Base-by-base conservation (phyloP, 2,329 filamentous ascomycete species). In the Rhynchosporium secalis region DNA sequence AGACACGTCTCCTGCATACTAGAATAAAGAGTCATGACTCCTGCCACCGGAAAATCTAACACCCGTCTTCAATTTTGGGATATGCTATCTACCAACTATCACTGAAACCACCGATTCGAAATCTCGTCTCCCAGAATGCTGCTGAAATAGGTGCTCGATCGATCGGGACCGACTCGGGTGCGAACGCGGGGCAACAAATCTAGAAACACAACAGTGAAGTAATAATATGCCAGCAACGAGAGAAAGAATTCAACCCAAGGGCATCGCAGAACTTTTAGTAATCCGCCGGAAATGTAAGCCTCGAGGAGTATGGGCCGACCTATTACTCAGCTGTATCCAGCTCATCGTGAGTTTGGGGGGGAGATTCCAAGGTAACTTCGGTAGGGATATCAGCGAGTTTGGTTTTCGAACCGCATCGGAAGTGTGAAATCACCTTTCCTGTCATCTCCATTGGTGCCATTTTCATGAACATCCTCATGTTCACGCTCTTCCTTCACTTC, bases 291-390 rank as follows among this genome's bases (percentile, higher is more conserved):
- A 62, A 52, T 57, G 60, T 65, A 68, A 64, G 66, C 67, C 65
- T 62, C 66, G 33, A 36, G 65, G 47, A 61, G 65, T 58, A 55
- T 49, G 45, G 55, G 58, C 60, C 58, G 60, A 72, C 68, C 67
- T 72, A 67, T 72, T 80, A 88, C 79, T 98, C 95, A 73, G 93
- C 94, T 74, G 95, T 93, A 77, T 99, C 95, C 75, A 98, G 85
- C 75, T 99, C 95, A 76, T 99, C 95, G 74, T 96, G 92, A 71
- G 87, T 59, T 58, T 62, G 60, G 36, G 91, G 88, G 66, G 91
- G 89, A 72, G 90, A 91, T 70, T 96, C 92, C 72, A 89, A 79
- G 74, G 84, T 81, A 81, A 71, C 71, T 73, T 66, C 72, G 65
- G 69, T 43, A 58, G 33, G 52, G 51, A 59, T 66, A 71, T 72